Evolutionary conservation across 2,329 filamentous ascomycete genomes (phyloP).

Genomic region (Macrophomina tecta): DNA sequence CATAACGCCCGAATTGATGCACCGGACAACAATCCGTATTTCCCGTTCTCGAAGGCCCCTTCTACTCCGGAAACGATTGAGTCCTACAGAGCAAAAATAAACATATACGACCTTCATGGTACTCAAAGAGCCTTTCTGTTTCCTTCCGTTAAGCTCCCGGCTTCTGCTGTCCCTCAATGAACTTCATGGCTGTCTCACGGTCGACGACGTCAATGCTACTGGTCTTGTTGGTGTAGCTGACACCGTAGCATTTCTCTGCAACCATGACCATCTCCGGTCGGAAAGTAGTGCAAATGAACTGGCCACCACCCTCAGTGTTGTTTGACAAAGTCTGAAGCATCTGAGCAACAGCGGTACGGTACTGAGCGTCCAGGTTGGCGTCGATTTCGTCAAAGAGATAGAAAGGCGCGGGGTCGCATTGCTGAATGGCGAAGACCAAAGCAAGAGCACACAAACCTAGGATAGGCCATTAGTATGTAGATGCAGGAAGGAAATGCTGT

Average conservation of each 20-base stretch:
- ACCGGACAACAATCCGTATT: background rate
- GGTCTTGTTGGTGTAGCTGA: conserved; percentile 90
- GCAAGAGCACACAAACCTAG: conserved; percentile 92
- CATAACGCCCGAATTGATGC: conserved; percentile 21
- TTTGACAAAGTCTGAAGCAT: conserved; percentile 69
- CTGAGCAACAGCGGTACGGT: conserved; percentile 91
- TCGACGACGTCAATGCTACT: conserved; percentile 91
- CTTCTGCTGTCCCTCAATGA: conserved; percentile 83
- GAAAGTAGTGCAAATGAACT: conserved; percentile 99
- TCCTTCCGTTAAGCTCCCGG: conserved; percentile 11
- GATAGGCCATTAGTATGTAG: background rate
- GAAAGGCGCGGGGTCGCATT: conserved; percentile 95
- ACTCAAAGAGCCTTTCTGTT: background rate
- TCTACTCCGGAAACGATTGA: background rate
- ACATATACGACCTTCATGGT: background rate
- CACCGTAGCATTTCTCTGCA: conserved; percentile 97
- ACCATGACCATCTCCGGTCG: conserved; percentile 94
- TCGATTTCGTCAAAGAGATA: conserved; percentile 99
- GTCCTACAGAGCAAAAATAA: background rate
- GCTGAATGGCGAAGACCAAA: conserved; percentile 97
- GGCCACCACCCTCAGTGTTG: conserved; percentile 58
- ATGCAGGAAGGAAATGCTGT: too few relatives aligned
- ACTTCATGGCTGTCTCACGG: conserved; percentile 85
- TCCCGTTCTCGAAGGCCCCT: background rate
- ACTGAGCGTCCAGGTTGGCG: conserved; percentile 96